Evolutionary conservation across 352 stramenopile genomes (phyloP).

Genomic region (Phytopythium litorale): DNA sequence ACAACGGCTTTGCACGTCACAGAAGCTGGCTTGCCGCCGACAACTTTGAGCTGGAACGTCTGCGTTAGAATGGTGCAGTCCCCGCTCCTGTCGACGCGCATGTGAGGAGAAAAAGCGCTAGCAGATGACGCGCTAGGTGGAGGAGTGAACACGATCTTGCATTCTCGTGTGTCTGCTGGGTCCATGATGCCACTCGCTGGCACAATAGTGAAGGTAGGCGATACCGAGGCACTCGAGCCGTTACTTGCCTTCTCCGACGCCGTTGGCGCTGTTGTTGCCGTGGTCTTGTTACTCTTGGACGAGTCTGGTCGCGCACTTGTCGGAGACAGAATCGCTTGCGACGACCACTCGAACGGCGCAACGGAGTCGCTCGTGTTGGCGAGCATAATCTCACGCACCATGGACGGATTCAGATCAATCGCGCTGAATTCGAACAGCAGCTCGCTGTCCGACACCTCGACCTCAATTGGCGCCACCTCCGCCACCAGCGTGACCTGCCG

Average conservation of each 20-base stretch:
- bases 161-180: slow-evolving; percentile 27
- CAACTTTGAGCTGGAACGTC: slow-evolving; percentile 52
- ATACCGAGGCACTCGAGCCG: background rate
- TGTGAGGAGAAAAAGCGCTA: slow-evolving; percentile 8
- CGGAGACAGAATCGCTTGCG: no score
- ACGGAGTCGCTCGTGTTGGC: slow-evolving; percentile 90
- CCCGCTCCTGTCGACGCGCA: slow-evolving; percentile 17
- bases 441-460: slow-evolving; percentile 53
- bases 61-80: slow-evolving; percentile 15
- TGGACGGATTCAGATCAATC: slow-evolving; percentile 36
- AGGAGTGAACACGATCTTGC: slow-evolving; percentile 57
- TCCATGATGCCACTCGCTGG: slow-evolving; percentile 35
- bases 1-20: slow-evolving; percentile 52
- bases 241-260: slow-evolving; percentile 15
- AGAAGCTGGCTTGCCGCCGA: slow-evolving; percentile 37
- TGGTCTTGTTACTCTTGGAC: slow-evolving; percentile 52
- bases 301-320: slow-evolving; percentile 38
- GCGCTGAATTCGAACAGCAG: slow-evolving; percentile 80
- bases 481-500: slow-evolving; percentile 84
- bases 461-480: slow-evolving; percentile 88
- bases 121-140: slow-evolving; percentile 11
- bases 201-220: slow-evolving; percentile 46
- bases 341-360: slow-evolving; percentile 82
- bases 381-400: slow-evolving; percentile 65
- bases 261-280: slow-evolving; percentile 10